Evolutionary conservation across 1,284 basidiomycete genomes (phyloP), one percentile per base, ranked within the genome.

Genomic region (Trametes polyzona): DNA sequence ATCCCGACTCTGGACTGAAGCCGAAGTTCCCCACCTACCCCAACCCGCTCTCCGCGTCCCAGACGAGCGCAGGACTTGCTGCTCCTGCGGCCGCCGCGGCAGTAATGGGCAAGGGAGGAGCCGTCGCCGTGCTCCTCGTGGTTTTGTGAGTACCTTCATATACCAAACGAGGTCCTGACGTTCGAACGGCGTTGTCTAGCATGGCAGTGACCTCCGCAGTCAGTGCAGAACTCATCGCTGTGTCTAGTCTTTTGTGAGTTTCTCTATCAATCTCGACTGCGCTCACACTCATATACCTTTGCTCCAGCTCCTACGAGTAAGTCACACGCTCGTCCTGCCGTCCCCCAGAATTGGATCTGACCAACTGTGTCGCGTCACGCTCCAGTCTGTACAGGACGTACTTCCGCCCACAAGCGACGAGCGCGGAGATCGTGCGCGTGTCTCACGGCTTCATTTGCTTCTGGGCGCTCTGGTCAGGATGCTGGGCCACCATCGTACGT

Each of bases 141-240:
- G 78, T 83, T 2, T 83, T 83, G 78, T 81, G 57, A 65, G 79
- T 37, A 17, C n/a, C n/a, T n/a, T n/a, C n/a, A n/a, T n/a, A n/a
- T n/a, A n/a, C n/a, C n/a, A n/a, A n/a, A 33, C 19, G 24, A 7
- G 21, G 30, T 17, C 10, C 24, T 42, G n/a, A n/a, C 42, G 32
- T 47, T 26, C 49, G 23, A 35, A 9, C 26, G 26, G 16, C 12
- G 3, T 12, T 48, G 9, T 24, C 14, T 3, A 77, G 76, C 58
- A 80, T 83, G 75, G 82, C 82, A 2, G 82, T 87, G 17, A 86
- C 83, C 0, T 83, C 82, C 6, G 81, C 85, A 0, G 76, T 82
- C 1, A 82, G 83, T 44, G 79, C 84, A 2, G 84, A 88, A 64
- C 73, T 86, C 9, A 84, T 86, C 47, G 84, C 81, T 0, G 83